These are phyloP conservation scores for Ramaria rubella DNA, from an alignment of 768 basidiomycete species.

Conservation along the genomic window DNA sequence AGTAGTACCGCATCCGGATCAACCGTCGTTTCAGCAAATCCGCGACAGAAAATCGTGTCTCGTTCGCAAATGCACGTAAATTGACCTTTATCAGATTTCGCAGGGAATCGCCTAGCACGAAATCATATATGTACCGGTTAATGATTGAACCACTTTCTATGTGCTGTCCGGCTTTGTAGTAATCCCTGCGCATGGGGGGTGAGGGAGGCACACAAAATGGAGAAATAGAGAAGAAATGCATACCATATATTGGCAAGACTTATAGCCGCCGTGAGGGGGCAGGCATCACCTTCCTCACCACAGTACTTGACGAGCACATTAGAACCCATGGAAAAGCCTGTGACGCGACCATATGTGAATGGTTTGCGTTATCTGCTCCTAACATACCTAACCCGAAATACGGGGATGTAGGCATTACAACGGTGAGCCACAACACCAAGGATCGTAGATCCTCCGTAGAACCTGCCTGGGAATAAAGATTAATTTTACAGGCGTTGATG, in stretches of 20 bases:
- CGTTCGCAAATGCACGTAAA: conserved; percentile 12
- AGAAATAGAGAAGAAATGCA: background rate
- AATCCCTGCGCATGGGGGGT: conserved; percentile 9
- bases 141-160: conserved; percentile 13
- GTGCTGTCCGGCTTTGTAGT: conserved; percentile 12
- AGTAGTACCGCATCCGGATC: conserved; percentile 15
- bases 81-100: conserved; percentile 15
- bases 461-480: conserved; percentile 14
- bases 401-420: conserved; percentile 16
- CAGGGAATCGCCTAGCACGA: conserved; percentile 18
- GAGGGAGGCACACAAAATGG: background rate
- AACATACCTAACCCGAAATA: conserved; percentile 18
- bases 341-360: background rate
- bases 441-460: conserved; percentile 20
- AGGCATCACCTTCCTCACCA: conserved; percentile 19
- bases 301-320: conserved; percentile 20
- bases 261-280: conserved; percentile 17
- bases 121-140: conserved; percentile 16
- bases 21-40: conserved; percentile 6
- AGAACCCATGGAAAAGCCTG: conserved; percentile 21
- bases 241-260: conserved; percentile 19
- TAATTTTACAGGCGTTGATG: background rate
- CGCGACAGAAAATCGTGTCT: conserved; percentile 1
- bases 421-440: conserved; percentile 16
- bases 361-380: background rate